Evolutionary conservation across 768 basidiomycete genomes (phyloP).

Genomic region (Hysterangium stoloniferum): DNA sequence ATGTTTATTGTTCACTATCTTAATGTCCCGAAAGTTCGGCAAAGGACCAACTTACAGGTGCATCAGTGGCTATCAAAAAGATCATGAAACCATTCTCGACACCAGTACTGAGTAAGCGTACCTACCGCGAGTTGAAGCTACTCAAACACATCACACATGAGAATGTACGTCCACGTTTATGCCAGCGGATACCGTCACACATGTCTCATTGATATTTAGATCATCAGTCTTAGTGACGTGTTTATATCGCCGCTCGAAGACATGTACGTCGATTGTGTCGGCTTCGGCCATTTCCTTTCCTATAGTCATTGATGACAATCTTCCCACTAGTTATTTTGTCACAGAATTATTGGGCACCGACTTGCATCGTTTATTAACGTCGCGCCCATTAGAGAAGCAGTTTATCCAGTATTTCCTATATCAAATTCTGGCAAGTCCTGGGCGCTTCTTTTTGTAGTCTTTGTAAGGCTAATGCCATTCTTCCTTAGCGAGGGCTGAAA

Average conservation of each 20-base stretch:
- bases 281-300: slow-evolving; percentile 1
- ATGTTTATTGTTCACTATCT: slow-evolving; percentile 6
- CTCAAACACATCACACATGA: slow-evolving; percentile 98
- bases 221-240: slow-evolving; percentile 97
- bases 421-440: slow-evolving; percentile 77
- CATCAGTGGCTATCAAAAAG: slow-evolving; percentile 98
- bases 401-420: slow-evolving; percentile 99
- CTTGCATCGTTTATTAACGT: slow-evolving; percentile 93
- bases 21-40: slow-evolving; percentile 53
- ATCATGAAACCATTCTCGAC: slow-evolving; percentile 99
- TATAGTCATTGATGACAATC: slow-evolving; percentile 3
- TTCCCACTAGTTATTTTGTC: slow-evolving; percentile 79
- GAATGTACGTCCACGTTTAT: slow-evolving; percentile 53
- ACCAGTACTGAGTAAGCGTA: slow-evolving; percentile 95
- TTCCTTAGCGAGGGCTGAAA: slow-evolving; percentile 83
- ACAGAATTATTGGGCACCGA: slow-evolving; percentile 98
- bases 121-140: slow-evolving; percentile 95
- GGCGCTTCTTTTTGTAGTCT: slow-evolving; percentile 7
- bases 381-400: slow-evolving; percentile 96
- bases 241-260: slow-evolving; percentile 99
- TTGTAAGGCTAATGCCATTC: slow-evolving; percentile 9
- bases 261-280: slow-evolving; percentile 48
- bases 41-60: slow-evolving; percentile 89
- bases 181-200: not conserved
- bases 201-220: slow-evolving; percentile 38